Evolutionary conservation across 1,284 basidiomycete species (phyloP).

Genomic region (Melampsora larici-populina): DNA sequence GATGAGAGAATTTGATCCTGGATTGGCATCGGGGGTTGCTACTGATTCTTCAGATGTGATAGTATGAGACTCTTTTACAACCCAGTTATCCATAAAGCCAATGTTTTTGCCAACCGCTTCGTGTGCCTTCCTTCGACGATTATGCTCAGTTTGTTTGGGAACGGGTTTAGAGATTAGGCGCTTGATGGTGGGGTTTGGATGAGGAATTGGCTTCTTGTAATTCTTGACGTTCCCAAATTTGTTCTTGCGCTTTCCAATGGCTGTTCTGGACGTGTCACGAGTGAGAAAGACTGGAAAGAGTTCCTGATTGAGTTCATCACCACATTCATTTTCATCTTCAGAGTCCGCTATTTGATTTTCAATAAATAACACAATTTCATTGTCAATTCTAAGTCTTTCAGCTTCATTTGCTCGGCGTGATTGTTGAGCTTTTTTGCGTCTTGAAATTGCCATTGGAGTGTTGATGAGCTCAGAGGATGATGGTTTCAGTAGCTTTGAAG

Average conservation of each 20-base stretch:
- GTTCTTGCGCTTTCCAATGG: not conserved
- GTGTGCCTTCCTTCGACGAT: conserved; percentile 5
- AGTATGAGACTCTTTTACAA: no score
- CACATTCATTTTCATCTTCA: not conserved
- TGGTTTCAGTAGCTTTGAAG: no score
- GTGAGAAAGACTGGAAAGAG: not conserved
- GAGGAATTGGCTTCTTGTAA: conserved; percentile 7
- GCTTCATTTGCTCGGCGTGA: not conserved
- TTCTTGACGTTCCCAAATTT: not conserved
- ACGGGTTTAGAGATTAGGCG: conserved; percentile 11
- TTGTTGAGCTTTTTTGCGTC: not conserved
- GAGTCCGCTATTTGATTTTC: not conserved
- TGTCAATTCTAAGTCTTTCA: not conserved
- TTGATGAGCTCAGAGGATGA: no score
- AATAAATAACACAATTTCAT: not conserved
- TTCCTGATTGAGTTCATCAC: not conserved
- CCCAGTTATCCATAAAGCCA: conserved; percentile 17
- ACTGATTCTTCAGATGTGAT: no score
- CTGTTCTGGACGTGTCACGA: not conserved
- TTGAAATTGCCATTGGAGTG: conserved; percentile 5
- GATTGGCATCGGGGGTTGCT: no score
- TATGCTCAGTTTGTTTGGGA: conserved; percentile 10
- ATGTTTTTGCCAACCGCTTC: conserved; percentile 10
- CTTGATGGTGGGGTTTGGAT: conserved; percentile 10
- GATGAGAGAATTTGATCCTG: no score